Base-by-base conservation (phyloP, 768 basidiomycete species). In the Coprinopsis cinerea region DNA sequence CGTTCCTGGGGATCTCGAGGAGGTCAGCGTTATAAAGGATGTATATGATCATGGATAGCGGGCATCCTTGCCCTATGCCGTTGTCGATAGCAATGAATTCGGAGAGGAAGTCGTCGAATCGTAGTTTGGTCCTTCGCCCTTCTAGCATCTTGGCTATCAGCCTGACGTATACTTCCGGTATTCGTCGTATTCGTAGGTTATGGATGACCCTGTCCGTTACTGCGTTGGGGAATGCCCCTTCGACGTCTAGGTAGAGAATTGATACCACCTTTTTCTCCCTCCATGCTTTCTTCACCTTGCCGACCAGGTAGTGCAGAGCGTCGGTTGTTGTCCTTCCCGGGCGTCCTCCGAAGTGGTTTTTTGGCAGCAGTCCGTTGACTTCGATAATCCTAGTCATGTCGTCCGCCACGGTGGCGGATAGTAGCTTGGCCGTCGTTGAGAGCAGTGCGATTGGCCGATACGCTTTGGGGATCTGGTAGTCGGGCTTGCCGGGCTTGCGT, bases 141-240 rank as follows among this genome's bases (percentile, higher is more conserved):
- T 48, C 35, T 2, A 62, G 56, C 11, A 28, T 36, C 11, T 40
- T 48, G 1, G 13, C 43, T 7, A 59, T 35, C 34, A 56, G 60
- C 2, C 58, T 40, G 0, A 63, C 51, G 39, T 49, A 49, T 17
- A 15, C 26, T 17, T 7, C 35, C 4, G 48, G 48, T 5, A 68
- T 55, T 1, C 66, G 23, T 4, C 57, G 35, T 44, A 50, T 55
- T 5, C 56, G 42, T 51, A 72, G 54, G 52, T 68, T 64, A 46
- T 68, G 64, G 2, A 64, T 30, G 0, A 73, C 63, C 0, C 54
- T 25, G 1, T 61, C 60, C 0, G 52, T 59, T 5, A 61, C 62
- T 0, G 62, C 63, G 44, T 64, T 72, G 0, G 67, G 72, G 49
- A 73, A 76, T 1, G 71, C 71, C 0, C 64, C 71, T 53, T 71